Evolutionary conservation across 495 filamentous ascomycete species (phyloP).

Genomic region (Xylaria telfairii): DNA sequence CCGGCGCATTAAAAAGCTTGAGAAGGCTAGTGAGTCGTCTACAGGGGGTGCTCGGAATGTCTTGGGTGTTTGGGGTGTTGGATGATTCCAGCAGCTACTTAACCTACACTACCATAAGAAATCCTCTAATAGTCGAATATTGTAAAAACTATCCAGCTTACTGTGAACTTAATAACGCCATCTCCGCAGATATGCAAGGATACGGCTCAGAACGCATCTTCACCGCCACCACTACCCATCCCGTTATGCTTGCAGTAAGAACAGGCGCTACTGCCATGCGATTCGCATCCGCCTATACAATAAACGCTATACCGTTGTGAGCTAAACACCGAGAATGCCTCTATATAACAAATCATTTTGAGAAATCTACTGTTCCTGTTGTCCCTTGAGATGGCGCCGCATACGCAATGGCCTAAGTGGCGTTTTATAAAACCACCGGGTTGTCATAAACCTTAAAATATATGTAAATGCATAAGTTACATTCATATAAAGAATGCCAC

Average conservation of each 20-base stretch:
- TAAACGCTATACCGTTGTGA: background rate
- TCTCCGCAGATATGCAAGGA: background rate
- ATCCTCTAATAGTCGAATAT: background rate
- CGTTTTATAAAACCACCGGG: background rate
- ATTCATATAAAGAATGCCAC: background rate
- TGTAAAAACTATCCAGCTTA: background rate
- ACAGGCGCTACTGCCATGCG: too few relatives aligned
- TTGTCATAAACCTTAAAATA: background rate
- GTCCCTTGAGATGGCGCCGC: background rate
- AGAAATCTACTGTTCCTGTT: background rate
- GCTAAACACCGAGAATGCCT: background rate
- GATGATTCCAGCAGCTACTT: background rate
- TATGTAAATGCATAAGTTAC: background rate
- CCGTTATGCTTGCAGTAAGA: too few relatives aligned
- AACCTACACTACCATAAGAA: background rate
- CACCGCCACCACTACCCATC: background rate
- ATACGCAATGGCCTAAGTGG: background rate
- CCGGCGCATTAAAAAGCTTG: slow-evolving; percentile 38
- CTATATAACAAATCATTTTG: background rate
- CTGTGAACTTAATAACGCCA: background rate
- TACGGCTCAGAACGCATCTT: background rate
- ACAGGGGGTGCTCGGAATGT: slow-evolving; percentile 26
- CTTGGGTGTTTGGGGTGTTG: slow-evolving; percentile 39
- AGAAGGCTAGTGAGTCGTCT: slow-evolving; percentile 23
- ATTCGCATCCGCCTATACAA: background rate